Conservation (phyloP, 2,329 filamentous ascomycete genomes). For the Alternaria triticimaculans region DNA sequence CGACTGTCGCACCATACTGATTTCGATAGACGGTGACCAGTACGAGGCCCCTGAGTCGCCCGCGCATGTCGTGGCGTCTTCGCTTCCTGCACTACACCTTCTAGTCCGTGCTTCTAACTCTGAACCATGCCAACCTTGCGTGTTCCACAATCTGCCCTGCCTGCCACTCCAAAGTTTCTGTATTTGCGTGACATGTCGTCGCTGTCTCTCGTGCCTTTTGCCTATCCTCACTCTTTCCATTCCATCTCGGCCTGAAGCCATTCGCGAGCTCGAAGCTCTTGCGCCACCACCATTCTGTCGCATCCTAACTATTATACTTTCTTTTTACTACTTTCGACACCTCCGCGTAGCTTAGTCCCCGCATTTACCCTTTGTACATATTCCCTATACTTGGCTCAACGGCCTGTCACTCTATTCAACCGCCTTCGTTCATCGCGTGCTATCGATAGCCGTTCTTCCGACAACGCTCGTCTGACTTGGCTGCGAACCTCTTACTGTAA, state of each 20-base stretch:
- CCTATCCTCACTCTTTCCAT: slow-evolving; percentile 24
- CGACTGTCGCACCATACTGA: slow-evolving; percentile 40
- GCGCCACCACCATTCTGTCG: slow-evolving; percentile 17
- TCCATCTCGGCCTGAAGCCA: slow-evolving; percentile 19
- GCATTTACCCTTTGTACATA: slow-evolving; percentile 16
- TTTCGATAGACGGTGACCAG: slow-evolving; percentile 25
- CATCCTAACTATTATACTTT: slow-evolving; percentile 24
- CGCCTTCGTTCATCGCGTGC: not conserved
- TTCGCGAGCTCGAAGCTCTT: slow-evolving; percentile 40
- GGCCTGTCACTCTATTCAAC: slow-evolving; percentile 10
- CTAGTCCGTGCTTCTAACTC: slow-evolving; percentile 29
- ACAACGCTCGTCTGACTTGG: slow-evolving; percentile 33
- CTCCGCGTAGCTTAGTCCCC: slow-evolving; percentile 20
- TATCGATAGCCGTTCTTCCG: slow-evolving; percentile 18
- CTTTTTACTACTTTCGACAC: slow-evolving; percentile 21
- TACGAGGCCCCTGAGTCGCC: slow-evolving; percentile 30
- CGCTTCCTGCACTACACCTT: slow-evolving; percentile 30
- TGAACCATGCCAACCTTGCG: slow-evolving; percentile 26
- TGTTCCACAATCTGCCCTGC: slow-evolving; percentile 35
- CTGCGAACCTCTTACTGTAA: slow-evolving; percentile 50
- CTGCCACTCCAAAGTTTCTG: slow-evolving; percentile 31
- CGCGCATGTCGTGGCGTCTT: slow-evolving; percentile 30
- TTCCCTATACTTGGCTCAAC: slow-evolving; percentile 17
- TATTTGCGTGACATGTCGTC: slow-evolving; percentile 28
- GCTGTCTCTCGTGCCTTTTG: slow-evolving; percentile 22